Conservation (phyloP, 306 rosid genomes). For the Clitoria ternatea region DNA sequence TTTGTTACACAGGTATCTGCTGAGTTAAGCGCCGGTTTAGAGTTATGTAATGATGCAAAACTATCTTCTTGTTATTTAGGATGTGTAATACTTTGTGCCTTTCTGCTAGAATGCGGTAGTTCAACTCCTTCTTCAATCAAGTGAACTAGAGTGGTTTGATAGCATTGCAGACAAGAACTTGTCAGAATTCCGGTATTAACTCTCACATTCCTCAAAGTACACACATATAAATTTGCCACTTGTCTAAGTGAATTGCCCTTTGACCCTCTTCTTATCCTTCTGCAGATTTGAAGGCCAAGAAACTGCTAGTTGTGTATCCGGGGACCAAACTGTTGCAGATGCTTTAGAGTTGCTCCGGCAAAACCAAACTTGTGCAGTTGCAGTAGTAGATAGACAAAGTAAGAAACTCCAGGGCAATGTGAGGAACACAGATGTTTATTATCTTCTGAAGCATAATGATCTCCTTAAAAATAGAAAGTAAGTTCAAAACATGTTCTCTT, state of each 20-base stretch:
- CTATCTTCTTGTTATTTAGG: not conserved
- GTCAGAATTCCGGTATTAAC: conserved; percentile 46
- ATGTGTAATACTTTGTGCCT: conserved; percentile 8
- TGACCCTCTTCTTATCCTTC: conserved; percentile 6
- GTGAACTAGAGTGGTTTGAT: conserved; percentile 62
- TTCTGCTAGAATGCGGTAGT: conserved; percentile 50
- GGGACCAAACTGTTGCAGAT: conserved; percentile 54
- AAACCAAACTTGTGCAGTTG: conserved; percentile 40
- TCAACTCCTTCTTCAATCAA: conserved; percentile 58
- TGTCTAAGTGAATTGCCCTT: conserved; percentile 6
- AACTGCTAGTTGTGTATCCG: conserved; percentile 41
- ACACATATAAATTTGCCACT: not conserved
- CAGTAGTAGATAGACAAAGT: conserved; percentile 37
- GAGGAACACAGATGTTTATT: conserved; percentile 43
- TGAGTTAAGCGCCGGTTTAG: conserved; percentile 25
- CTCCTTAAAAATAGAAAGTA: conserved; percentile 41
- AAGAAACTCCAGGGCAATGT: conserved; percentile 56
- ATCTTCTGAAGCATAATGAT: conserved; percentile 40
- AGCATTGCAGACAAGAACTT: conserved; percentile 45
- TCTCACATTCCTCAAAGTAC: not conserved
- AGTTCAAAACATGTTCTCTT: conserved; percentile 15
- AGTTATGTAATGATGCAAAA: not conserved
- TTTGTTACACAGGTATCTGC: conserved; percentile 53
- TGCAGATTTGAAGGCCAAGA: conserved; percentile 52
- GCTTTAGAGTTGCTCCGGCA: conserved; percentile 45